Evolutionary conservation across 306 rosid genomes (phyloP), one percentile per base, ranked within the genome.

Genomic region (Crotalaria pallida): DNA sequence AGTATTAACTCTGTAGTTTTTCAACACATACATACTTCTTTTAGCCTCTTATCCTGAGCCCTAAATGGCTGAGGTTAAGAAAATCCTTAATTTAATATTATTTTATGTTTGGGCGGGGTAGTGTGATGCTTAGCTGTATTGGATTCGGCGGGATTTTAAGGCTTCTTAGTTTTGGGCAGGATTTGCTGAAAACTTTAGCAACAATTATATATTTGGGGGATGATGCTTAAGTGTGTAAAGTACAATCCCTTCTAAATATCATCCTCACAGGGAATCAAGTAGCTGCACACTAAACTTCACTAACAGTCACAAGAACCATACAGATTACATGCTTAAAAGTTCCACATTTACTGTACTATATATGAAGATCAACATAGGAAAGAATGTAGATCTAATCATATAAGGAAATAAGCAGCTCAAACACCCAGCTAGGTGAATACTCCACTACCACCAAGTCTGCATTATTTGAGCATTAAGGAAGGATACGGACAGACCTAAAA

Each of bases 321-420:
- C 43, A 24, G 47, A 40, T 44, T 34, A 38, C 45, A 73, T 11
- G 41, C 48, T 17, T 1, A 10, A 50, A 49, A 26, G 10, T 23
- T 48, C 18, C 24, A 16, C 15, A 50, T 38, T 27, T 26, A 19
- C 40, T 47, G 23, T 19, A 18, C 58, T 26, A 47, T 44, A 56
- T 33, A 16, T 22, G 47, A 40, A 33, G 41, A 38, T 56, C 21
- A 18, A 26, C 38, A 68, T 22, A 33, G 10, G 24, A 41, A 18
- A 26, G 31, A 21, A 7, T 38, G 60, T 24, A 47, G 7, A 18
- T 50, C 73, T 21, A 65, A n/a, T n/a, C n/a, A n/a, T n/a, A n/a
- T n/a, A n/a, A 57, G 24, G 21, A 24, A 56, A 48, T 58, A 72
- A 48, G 74, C 48, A 44, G 7, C 71, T 48, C 2, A 16, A 79